Evolutionary conservation across 176 grass and related monocot species (phyloP).

Genomic region (Cocos nucifera): DNA sequence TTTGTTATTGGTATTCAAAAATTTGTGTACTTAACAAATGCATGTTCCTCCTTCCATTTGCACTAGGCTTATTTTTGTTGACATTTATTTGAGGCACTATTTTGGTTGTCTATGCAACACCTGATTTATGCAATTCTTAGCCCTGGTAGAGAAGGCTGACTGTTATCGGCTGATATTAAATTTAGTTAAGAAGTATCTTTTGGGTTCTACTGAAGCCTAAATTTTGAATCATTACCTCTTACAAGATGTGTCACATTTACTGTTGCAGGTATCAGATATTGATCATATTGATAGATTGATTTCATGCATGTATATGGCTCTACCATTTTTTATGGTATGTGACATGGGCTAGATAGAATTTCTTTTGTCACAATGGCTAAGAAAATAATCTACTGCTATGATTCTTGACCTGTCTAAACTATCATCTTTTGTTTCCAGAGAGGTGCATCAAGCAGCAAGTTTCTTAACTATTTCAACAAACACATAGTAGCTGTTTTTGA

Average conservation of each 20-base stretch:
- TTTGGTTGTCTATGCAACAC: no score
- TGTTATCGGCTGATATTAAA: no score
- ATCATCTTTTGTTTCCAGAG: slow-evolving; percentile 32
- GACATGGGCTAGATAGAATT: neutral
- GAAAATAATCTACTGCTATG: neutral
- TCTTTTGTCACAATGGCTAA: neutral
- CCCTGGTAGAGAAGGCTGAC: no score
- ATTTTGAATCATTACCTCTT: slow-evolving; percentile 11
- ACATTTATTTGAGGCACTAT: no score
- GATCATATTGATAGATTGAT: slow-evolving; percentile 86
- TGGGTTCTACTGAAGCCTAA: slow-evolving; percentile 3
- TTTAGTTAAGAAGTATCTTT: no score
- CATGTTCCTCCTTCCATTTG: no score
- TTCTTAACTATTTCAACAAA: slow-evolving; percentile 84
- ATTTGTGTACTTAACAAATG: no score
- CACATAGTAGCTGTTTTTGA: slow-evolving; percentile 93
- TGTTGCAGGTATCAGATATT: slow-evolving; percentile 62
- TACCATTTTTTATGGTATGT: slow-evolving; percentile 85
- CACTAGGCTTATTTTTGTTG: no score
- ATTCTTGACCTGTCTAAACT: neutral
- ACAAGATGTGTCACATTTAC: slow-evolving; percentile 12
- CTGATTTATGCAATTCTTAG: no score
- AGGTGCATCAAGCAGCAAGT: slow-evolving; percentile 95
- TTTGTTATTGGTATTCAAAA: no score
- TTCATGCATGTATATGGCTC: slow-evolving; percentile 98